Conservation (phyloP, 306 rosid genomes). For the Malus fusca region DNA sequence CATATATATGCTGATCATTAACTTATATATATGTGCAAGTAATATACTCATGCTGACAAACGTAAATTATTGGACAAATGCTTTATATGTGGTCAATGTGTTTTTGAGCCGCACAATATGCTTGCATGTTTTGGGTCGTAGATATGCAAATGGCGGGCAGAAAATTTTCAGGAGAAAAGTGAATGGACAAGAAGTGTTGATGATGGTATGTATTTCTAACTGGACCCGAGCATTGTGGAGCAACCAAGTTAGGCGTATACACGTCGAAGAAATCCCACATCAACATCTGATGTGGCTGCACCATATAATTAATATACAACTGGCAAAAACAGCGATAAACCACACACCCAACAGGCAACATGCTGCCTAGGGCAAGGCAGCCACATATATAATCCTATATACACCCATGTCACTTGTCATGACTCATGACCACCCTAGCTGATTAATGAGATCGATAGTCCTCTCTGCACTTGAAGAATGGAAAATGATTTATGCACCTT, state of each 20-base stretch:
- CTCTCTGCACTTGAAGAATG: neutral
- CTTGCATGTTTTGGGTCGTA: neutral
- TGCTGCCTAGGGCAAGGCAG: neutral
- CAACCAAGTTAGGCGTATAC: constrained; percentile 1
- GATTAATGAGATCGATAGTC: neutral
- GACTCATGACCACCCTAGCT: neutral
- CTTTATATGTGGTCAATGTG: neutral
- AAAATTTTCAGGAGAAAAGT: neutral
- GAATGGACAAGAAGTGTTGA: neutral
- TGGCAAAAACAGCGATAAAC: neutral
- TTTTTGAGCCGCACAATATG: neutral
- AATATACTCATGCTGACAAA: neutral
- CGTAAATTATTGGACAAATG: neutral
- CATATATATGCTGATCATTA: neutral
- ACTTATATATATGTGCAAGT: neutral
- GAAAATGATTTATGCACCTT: neutral
- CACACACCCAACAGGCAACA: neutral
- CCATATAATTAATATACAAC: neutral
- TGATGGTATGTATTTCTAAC: neutral
- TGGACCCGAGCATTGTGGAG: constrained; percentile 9
- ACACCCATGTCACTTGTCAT: neutral
- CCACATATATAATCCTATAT: neutral
- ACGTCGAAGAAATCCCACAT: neutral
- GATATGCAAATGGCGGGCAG: neutral
- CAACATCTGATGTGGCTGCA: neutral